These are phyloP conservation scores for Talaromyces sp. DNA, from an alignment of 2,329 filamentous ascomycete genomes.

Conservation along the genomic window DNA sequence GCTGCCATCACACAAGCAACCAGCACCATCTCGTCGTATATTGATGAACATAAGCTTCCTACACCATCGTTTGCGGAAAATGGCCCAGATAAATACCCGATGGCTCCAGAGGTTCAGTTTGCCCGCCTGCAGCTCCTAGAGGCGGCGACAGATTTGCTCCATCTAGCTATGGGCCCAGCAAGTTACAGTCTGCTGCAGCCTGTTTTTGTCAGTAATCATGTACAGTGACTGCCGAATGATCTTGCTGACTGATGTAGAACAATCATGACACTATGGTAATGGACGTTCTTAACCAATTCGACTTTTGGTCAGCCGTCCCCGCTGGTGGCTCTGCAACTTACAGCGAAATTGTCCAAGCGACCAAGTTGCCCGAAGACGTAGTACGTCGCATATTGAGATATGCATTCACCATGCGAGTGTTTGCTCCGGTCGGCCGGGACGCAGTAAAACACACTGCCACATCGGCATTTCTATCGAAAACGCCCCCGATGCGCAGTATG, in stretches of 20 bases:
- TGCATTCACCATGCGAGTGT: conserved; percentile 1
- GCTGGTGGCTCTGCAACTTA: not conserved
- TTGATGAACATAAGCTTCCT: conserved; percentile 1
- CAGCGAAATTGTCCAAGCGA: not conserved
- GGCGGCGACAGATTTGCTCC: conserved; percentile 3
- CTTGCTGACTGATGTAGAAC: not conserved
- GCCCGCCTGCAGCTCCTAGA: not conserved
- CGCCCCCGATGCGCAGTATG: not conserved
- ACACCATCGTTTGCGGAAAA: not conserved
- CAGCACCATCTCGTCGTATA: not conserved
- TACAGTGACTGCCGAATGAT: not conserved
- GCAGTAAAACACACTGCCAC: not conserved
- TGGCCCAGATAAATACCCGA: not conserved
- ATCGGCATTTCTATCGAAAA: not conserved
- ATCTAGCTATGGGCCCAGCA: not conserved
- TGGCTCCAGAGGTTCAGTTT: not conserved
- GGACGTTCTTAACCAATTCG: conserved; percentile 6
- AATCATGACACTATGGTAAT: conserved; percentile 6
- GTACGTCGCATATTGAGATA: conserved; percentile 4
- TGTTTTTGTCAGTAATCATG: not conserved
- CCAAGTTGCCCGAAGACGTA: not conserved
- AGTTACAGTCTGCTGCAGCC: not conserved
- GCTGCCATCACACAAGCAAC: conserved; percentile 2
- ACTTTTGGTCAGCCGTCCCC: conserved; percentile 3
- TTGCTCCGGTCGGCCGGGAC: not conserved